Evolutionary conservation across 306 rosid species (phyloP), one percentile per base, ranked within the genome.

Genomic region (Quercus berberidifolia): DNA sequence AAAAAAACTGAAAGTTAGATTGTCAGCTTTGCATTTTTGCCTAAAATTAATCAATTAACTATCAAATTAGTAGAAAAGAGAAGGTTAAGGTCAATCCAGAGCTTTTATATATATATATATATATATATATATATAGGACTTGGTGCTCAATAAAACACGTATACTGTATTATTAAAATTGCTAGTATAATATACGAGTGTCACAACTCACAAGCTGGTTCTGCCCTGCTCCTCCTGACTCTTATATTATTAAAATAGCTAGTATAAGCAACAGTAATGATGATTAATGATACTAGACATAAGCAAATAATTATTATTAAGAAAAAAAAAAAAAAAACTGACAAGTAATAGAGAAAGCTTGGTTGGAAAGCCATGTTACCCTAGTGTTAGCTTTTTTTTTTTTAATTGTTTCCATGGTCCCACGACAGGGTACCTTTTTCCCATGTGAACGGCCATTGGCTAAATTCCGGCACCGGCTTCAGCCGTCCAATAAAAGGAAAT

Each of bases 361-460:
- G 87, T 76, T 85, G 87, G 70, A 83, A 88, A 85, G 87, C 83
- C 89, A 85, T 85, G 89, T 83, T 78, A 41, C 46, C 0, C 46
- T 38, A 46, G 83, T 79, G 82, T 25, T 43, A 75, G 80, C 90
- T 81, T 84, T 87, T 79, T 72, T 38, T 38, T 87, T 79, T 75
- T 35, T 35, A 35, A 69, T 77, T 78, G 70, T 81, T 59, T 63
- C 9, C 71, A 69, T 41, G 79, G 86, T 38, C 86, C 90, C 75
- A 41, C 76, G 76, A 55, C 79, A 33, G 54, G 55, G 59, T 19
- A 43, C 57, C 80, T 60, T 78, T 75, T 81, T 62, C 33, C 57
- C 81, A 78, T 81, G 85, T 81, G 85, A 81, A 81, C 60, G 67
- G 58, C 85, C 78, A 74, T 8, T 62, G 52, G 11, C 73, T 21